A percentile compares a stretch with the other conserved stretches of the same genome.
Conservation (phyloP, 495 filamentous ascomycete species). For the Aspergillus nanangensis region DNA sequence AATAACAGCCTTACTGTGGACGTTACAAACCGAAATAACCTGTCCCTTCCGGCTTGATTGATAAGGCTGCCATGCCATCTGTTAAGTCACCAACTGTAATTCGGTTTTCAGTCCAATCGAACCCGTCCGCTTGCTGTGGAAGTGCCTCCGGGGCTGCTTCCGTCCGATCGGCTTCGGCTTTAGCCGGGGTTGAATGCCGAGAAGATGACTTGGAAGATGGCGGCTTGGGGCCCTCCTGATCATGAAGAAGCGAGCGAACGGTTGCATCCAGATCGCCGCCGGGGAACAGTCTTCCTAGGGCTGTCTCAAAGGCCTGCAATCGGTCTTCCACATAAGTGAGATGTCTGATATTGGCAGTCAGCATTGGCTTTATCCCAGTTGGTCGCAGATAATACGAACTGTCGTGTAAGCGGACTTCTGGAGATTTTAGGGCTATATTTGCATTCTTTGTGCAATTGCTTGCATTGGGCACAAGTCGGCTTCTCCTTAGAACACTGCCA, state of each 20-base stretch:
- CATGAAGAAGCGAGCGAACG: conserved; percentile 39
- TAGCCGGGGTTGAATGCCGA: conserved; percentile 35
- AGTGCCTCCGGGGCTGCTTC: conserved; percentile 41
- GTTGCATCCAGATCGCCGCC: conserved; percentile 44
- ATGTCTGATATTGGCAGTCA: conserved; percentile 24
- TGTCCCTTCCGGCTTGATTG: conserved; percentile 44
- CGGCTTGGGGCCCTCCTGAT: conserved; percentile 29
- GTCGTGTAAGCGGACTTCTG: conserved; percentile 43
- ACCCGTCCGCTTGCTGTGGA: conserved; percentile 47
- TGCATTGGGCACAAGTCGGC: conserved; percentile 40
- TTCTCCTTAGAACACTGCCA: conserved; percentile 46
- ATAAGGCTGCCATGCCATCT: conserved; percentile 51
- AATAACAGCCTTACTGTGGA: too few species aligned
- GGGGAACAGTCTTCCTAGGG: conserved; percentile 39
- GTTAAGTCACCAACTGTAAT: conserved; percentile 40
- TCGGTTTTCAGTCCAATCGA: conserved; percentile 49
- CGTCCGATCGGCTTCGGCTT: conserved; percentile 30
- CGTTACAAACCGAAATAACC: conserved; percentile 48
- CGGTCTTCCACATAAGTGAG: conserved; percentile 49
- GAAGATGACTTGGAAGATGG: conserved; percentile 37
- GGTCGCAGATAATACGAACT: conserved; percentile 28
- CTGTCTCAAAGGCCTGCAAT: conserved; percentile 40
- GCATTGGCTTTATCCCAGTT: not conserved
- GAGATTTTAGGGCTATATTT: conserved; percentile 46
- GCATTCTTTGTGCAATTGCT: conserved; percentile 42